Evolutionary conservation across 2,329 filamentous ascomycete species (phyloP), one percentile per base, ranked within the genome.

Genomic region (Diplodia mutila): DNA sequence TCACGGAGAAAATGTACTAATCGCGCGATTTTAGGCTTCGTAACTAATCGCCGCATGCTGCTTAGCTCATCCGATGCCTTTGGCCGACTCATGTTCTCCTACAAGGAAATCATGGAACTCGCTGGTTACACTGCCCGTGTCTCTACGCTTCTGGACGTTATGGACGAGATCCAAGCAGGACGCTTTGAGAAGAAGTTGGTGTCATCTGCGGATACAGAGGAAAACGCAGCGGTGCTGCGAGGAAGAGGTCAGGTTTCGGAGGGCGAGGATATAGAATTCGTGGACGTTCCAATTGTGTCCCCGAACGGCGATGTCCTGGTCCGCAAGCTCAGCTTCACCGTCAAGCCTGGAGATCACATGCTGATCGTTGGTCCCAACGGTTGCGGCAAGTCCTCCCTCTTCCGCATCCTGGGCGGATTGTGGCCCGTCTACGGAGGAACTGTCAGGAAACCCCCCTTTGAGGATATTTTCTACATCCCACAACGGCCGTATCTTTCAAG

Each of bases 341-440:
- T 99, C 70, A 87, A 89, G 67, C 90, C 91, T 1, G 93, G 93
- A 66, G 93, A 97, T 69, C 95, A 99, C 73, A 86, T 99, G 7
- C 87, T 99, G 46, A 95, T 99, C 51, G 92, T 98, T 51, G 95
- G 95, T 0, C 95, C 95, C 25, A 99, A 99, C 77, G 95, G 95
- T 46, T 99, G 95, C 78, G 95, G 95, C 51, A 99, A 99, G 80
- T 97, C 93, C 0, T 96, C 91, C 18, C 85, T 99, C 3, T 99
- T 99, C 86, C 90, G 95, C 46, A 99, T 99, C 72, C 87, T 99
- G 0, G 95, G 95, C 69, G 95, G 95, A 0, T 85, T 99, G 2
- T 99, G 95, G 95, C 95, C 95, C 18, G 95, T 98, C 14, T 99
- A 99, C 79, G 94, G 95, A 71, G 95, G 95, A 63, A 93, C 88